Conservation (phyloP, 2,329 filamentous ascomycete species). For the Lachnellula hyalina region DNA sequence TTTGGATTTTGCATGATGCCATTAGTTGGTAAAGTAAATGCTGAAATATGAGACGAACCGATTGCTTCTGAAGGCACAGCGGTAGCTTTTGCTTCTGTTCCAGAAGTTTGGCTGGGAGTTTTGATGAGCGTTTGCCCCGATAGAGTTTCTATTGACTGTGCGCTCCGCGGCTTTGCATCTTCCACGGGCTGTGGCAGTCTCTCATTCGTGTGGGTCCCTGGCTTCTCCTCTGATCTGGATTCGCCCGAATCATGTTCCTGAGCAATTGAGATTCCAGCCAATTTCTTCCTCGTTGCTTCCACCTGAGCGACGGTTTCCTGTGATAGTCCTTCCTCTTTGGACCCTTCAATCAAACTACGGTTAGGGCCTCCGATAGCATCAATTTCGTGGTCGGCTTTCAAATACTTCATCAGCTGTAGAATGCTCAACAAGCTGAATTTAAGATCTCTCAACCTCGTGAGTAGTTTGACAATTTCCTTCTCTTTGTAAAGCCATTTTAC, state of each 20-base stretch:
- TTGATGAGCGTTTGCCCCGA: too few species aligned
- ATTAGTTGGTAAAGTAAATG: too few species aligned
- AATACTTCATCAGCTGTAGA: constrained; percentile 10
- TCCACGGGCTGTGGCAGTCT: too few species aligned
- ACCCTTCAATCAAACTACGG: constrained; percentile 10
- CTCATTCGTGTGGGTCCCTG: too few species aligned
- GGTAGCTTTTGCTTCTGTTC: too few species aligned
- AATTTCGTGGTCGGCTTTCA: constrained; percentile 17
- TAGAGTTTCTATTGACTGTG: too few species aligned
- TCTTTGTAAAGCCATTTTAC: constrained; percentile 20
- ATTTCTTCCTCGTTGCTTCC: constrained; percentile 6
- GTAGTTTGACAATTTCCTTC: constrained; percentile 16
- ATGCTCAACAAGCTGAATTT: constrained; percentile 17
- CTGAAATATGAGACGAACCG: too few species aligned
- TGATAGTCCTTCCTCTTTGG: neutral
- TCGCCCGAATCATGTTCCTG: neutral
- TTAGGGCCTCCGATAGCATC: constrained; percentile 10
- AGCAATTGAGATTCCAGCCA: constrained; percentile 2
- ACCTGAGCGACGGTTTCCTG: constrained; percentile 8
- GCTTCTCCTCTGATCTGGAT: too few species aligned
- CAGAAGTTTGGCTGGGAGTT: too few species aligned
- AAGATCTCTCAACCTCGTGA: constrained; percentile 16
- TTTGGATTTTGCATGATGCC: neutral
- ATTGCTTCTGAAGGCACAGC: too few species aligned
- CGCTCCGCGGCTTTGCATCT: too few species aligned